phyloP scores from a whole-genome alignment of 1,284 basidiomycete genomes.

The Ustilago crameri region DNA sequence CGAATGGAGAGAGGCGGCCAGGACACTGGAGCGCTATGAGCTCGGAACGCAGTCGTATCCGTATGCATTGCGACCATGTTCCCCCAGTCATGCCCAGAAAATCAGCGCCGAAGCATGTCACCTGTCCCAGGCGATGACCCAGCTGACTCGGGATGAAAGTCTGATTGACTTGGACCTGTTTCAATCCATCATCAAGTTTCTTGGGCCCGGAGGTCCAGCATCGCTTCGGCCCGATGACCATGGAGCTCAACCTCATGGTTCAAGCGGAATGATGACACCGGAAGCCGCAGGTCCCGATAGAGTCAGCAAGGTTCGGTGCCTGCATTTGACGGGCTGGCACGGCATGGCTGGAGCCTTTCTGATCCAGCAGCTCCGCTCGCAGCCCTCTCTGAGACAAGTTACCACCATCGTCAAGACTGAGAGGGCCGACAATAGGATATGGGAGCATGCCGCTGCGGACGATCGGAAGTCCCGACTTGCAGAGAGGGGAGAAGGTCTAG shows the following conservation, averaged over 20 bases:
- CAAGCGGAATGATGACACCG: not conserved
- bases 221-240: not conserved
- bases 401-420: slow-evolving; percentile 43
- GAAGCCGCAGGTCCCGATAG: not conserved
- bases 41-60: not conserved
- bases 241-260: not conserved
- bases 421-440: slow-evolving; percentile 37
- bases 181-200: slow-evolving; percentile 20
- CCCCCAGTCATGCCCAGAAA: not conserved
- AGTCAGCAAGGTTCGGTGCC: slow-evolving; percentile 15
- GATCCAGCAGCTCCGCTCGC: slow-evolving; percentile 35
- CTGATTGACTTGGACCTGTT: slow-evolving; percentile 36
- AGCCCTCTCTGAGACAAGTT: slow-evolving; percentile 16
- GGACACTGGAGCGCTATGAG: slow-evolving; percentile 3
- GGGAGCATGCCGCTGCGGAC: slow-evolving; percentile 31
- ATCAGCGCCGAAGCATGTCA: not conserved
- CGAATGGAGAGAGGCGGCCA: slow-evolving; percentile 40
- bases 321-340: slow-evolving; percentile 37
- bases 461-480: slow-evolving; percentile 1
- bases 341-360: slow-evolving; percentile 39
- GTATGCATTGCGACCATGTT: not conserved
- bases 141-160: slow-evolving; percentile 34
- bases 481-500: not conserved
- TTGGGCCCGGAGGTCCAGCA: not conserved
- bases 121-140: slow-evolving; percentile 3